Percentiles rank a stretch among this genome's conserved stretches.
Evolutionary conservation across 306 rosid species (phyloP).

Genomic region (Argentina anserina): DNA sequence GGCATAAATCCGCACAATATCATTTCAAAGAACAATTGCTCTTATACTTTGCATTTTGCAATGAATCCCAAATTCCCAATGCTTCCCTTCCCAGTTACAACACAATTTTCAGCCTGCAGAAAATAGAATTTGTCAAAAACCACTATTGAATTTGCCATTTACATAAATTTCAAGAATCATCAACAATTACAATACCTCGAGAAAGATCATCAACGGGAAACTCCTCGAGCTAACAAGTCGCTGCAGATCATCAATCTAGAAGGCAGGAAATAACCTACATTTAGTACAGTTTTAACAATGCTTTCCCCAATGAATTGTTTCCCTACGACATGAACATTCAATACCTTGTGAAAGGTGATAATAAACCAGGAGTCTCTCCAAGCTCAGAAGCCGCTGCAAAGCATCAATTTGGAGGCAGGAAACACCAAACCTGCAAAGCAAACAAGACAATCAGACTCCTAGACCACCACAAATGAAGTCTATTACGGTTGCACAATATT

Average conservation of each 20-base stretch:
- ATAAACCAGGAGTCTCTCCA: background rate
- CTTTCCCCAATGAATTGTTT: background rate
- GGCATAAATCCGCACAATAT: background rate
- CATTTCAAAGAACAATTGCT: background rate
- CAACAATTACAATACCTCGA: background rate
- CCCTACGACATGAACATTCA: background rate
- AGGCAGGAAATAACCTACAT: background rate
- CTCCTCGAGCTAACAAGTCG: background rate
- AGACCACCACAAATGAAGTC: background rate
- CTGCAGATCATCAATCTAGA: background rate
- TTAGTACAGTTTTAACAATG: background rate
- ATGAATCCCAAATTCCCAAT: background rate
- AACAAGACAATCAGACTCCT: conserved; percentile 30
- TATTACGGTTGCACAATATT: background rate
- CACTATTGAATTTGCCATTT: too few relatives aligned
- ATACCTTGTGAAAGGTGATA: background rate
- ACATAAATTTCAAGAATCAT: background rate
- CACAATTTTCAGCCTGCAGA: background rate
- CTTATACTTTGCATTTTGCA: background rate
- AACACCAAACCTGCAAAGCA: conserved; percentile 58
- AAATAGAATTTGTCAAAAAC: background rate
- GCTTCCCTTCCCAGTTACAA: background rate
- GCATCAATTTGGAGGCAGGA: conserved; percentile 64
- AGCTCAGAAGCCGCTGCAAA: conserved; percentile 47
- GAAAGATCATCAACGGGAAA: background rate